phyloP scores from a whole-genome alignment of 345 rosid species.

The Corchorus olitorius region DNA sequence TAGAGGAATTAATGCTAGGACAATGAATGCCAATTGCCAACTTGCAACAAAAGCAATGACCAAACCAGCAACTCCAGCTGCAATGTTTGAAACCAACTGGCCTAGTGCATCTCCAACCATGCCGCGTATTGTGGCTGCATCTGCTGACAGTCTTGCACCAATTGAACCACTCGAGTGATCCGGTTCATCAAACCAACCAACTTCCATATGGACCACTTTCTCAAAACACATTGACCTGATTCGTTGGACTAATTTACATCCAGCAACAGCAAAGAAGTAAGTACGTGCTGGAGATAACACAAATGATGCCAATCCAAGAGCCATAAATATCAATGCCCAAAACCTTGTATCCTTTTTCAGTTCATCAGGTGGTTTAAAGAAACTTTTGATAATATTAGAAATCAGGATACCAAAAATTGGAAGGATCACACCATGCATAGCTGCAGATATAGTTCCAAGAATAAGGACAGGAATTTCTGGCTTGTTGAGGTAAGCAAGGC shows the following conservation, averaged over 20 bases:
- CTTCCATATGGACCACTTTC: conserved; percentile 84
- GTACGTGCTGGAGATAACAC: conserved; percentile 47
- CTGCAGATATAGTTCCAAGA: conserved; percentile 56
- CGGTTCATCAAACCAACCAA: conserved; percentile 81
- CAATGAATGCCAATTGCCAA: conserved; percentile 67
- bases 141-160: conserved; percentile 87
- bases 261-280: conserved; percentile 72
- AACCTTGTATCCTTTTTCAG: conserved; percentile 62
- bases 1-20: conserved; percentile 66
- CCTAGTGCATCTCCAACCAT: conserved; percentile 80
- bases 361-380: conserved; percentile 58
- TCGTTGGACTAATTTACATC: conserved; percentile 61
- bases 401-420: conserved; percentile 63
- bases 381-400: conserved; percentile 54
- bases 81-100: conserved; percentile 56
- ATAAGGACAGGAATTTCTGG: conserved; percentile 75
- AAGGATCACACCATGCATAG: conserved; percentile 52
- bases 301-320: conserved; percentile 60
- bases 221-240: conserved; percentile 74
- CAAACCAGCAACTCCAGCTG: conserved; percentile 62
- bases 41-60: conserved; percentile 71
- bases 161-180: conserved; percentile 80
- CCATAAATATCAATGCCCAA: conserved; percentile 65
- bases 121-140: conserved; percentile 72
- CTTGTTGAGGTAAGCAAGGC: conserved; percentile 73